Evolutionary conservation across 768 basidiomycete species (phyloP), one percentile per base, ranked within the genome.

Genomic region (Mycena leptocephala): DNA sequence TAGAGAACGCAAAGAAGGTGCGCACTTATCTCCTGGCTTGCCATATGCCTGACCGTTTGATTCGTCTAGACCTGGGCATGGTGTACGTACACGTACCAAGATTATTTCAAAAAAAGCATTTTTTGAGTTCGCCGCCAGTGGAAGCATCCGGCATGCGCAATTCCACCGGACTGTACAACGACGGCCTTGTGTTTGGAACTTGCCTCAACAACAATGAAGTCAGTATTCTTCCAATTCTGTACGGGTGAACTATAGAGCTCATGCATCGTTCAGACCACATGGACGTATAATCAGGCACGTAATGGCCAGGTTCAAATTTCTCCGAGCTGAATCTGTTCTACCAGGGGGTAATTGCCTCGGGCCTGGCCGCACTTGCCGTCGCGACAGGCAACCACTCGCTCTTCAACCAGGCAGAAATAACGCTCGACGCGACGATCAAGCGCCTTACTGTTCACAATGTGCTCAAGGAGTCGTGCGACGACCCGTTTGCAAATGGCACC

Each of bases 251-350:
- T 32, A 24, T 37, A 13, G 2, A 55, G 9, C 59, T 67, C 43
- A 53, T 30, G n/a, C 6, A 16, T 35, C 11, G 51, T 26, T 66
- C 41, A 86, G 85, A 86, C 85, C 11, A 80, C 86, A 3, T 87
- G 87, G 87, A 87, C 83, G 0, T 88, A 88, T 74, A 87, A 88
- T 63, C 86, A 87, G 74, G 86, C 83, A 67, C 20, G 76, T 71
- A 53, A 11, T 55, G 4, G 18, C 20, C 61, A 28, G 16, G 16
- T 33, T 48, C 20, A 33, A 11, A 35, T 56, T 32, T 30, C 22
- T 37, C 28, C 41, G 18, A 14, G 20, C 59, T 5, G 24, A 3
- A 35, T 22, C 32, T 4, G 32, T 41, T 51, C 51, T 26, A 35
- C 5, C 43, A 87, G 84, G 85, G 82, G 3, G 86, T 88, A 30